Evolutionary conservation across 805 yeast species (phyloP), one percentile per base, ranked within the genome.

Genomic region (Yarrowia bubula): DNA sequence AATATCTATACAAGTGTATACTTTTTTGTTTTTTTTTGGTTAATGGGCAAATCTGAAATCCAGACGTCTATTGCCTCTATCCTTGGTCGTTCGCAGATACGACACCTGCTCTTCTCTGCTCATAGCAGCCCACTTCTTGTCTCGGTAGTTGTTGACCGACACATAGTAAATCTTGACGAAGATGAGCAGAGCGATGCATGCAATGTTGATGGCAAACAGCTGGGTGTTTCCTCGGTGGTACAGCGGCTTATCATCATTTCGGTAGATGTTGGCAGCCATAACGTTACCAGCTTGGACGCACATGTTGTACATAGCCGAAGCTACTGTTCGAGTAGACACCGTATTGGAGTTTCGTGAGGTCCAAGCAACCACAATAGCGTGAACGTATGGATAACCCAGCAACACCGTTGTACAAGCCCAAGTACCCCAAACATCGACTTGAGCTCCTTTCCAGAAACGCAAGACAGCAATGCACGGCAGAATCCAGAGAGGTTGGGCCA

Each of bases 231-330:
- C 93, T 22, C 81, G 74, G 44, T 79, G 79, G 71, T 88, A 88
- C 38, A 79, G 70, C 0, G 92, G 92, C 46, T 76, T 76, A 71
- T 88, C 92, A 47, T 79, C 81, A 1, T 72, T 71, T 55, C 86
- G 74, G 73, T 87, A 88, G 7, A 88, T 79, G 69, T 86, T 83
- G 8, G 85, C 76, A 2, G 84, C 76, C 9, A 82, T 75, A 57
- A 88, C 84, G 17, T 77, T 73, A 0, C 85, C 87, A 0, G 84
- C 77, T 71, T 88, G 92, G 0, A 83, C 84, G 72, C 80, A 81
- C 79, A 86, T 85, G 70, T 87, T 88, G 71, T 83, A 86, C 53
- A 87, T 66, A 0, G 91, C 85, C 0, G 90, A 84, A 13, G 87
- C 80, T 4, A 87, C 85, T 0, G 91, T 83, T 69, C 92, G 77